Evolutionary conservation across 176 grass and related monocot genomes (phyloP).

Genomic region (Musa beccarii): DNA sequence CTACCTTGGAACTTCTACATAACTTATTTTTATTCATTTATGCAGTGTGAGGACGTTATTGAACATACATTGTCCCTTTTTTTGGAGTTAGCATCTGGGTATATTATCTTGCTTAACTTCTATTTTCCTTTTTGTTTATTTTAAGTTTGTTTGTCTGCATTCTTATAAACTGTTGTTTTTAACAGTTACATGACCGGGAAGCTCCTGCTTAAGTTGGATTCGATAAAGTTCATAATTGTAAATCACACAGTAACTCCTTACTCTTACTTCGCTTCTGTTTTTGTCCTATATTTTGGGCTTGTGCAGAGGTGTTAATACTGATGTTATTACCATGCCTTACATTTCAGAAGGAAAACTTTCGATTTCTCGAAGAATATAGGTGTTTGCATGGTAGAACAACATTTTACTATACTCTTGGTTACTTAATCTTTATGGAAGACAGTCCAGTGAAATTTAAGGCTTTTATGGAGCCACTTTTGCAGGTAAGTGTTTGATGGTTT

Average conservation of each 20-base stretch:
- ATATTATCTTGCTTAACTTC: constrained; percentile 21
- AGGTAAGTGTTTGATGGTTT: constrained; percentile 26
- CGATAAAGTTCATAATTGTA: constrained; percentile 87
- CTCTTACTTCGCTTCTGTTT: constrained; percentile 5
- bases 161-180: constrained; percentile 29
- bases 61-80: constrained; percentile 89
- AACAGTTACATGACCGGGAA: constrained; percentile 98
- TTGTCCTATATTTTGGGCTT: constrained; percentile 11
- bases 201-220: constrained; percentile 87
- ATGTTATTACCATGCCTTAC: constrained; percentile 6
- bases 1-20: constrained; percentile 15
- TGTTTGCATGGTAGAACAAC: constrained; percentile 89
- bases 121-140: constrained; percentile 5
- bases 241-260: constrained; percentile 65
- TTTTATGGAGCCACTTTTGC: constrained; percentile 94
- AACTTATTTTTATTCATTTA: constrained; percentile 26
- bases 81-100: constrained; percentile 90
- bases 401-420: constrained; percentile 90
- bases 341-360: constrained; percentile 73
- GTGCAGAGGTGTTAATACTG: constrained; percentile 1
- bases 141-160: constrained; percentile 4
- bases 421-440: constrained; percentile 96
- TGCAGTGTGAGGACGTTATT: constrained; percentile 88
- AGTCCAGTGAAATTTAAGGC: constrained; percentile 82
- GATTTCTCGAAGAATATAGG: constrained; percentile 82